Conservation (phyloP, 306 rosid genomes). For the Fragaria nilgerrensis region DNA sequence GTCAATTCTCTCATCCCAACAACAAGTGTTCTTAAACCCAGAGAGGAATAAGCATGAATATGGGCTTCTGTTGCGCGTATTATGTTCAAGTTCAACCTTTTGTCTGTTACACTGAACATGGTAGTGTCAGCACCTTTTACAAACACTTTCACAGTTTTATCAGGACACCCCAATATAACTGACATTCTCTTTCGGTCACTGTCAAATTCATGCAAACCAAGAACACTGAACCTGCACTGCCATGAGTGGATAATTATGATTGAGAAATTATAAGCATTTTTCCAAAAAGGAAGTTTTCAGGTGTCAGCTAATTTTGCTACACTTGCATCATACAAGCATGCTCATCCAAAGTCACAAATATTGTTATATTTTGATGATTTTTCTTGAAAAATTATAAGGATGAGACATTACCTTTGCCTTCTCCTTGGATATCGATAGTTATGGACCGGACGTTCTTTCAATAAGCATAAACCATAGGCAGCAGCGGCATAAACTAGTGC, state of each 20-base stretch:
- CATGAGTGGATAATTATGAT: slow-evolving; percentile 29
- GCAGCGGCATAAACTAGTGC: slow-evolving; percentile 94
- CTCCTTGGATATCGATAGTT: slow-evolving; percentile 76
- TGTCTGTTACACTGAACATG: slow-evolving; percentile 68
- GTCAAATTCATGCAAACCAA: slow-evolving; percentile 95
- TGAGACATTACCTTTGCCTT: slow-evolving; percentile 53
- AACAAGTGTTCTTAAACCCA: slow-evolving; percentile 94
- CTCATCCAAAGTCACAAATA: not conserved
- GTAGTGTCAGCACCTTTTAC: slow-evolving; percentile 96
- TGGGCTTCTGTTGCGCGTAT: slow-evolving; percentile 59
- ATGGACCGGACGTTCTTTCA: slow-evolving; percentile 91
- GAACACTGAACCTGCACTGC: slow-evolving; percentile 75
- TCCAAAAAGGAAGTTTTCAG: slow-evolving; percentile 19
- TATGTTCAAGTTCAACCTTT: slow-evolving; percentile 41
- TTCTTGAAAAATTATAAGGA: not conserved
- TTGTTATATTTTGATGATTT: not conserved
- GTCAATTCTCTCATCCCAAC: slow-evolving; percentile 73
- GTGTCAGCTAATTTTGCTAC: not conserved
- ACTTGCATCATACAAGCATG: not conserved
- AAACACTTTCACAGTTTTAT: slow-evolving; percentile 68
- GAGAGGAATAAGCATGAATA: slow-evolving; percentile 74
- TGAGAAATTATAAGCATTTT: not conserved
- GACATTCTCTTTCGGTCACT: slow-evolving; percentile 98
- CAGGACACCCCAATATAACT: slow-evolving; percentile 79
- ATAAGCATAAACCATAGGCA: slow-evolving; percentile 82